A percentile compares a stretch with the other conserved stretches of the same genome.
Evolutionary conservation across 805 yeast genomes (phyloP).

Genomic region (Limtongia smithiae): DNA sequence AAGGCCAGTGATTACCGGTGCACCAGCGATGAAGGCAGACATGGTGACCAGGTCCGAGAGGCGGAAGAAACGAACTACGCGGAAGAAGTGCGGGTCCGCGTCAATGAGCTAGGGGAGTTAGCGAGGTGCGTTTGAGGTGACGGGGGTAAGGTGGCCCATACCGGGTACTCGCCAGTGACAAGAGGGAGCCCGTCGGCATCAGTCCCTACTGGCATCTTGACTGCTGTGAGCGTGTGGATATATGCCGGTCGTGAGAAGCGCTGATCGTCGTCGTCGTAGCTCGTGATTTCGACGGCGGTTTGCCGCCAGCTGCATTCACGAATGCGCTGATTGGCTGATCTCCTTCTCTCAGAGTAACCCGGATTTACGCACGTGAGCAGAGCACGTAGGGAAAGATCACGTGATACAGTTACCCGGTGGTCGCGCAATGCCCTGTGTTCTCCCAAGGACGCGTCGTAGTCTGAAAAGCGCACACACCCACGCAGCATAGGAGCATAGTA

Average conservation of each 20-base stretch:
- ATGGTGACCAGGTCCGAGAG: conserved; percentile 56
- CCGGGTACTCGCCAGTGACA: background rate
- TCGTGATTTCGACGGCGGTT: no score
- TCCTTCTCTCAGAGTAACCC: no score
- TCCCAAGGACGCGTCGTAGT: no score
- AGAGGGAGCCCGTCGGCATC: background rate
- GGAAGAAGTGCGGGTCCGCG: conserved; percentile 68
- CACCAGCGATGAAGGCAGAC: conserved; percentile 48
- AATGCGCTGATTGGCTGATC: no score
- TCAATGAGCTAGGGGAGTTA: conserved; percentile 51
- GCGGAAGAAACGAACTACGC: conserved; percentile 72
- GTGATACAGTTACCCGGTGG: no score
- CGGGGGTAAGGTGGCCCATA: background rate
- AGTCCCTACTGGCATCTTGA: no score
- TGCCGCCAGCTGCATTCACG: no score
- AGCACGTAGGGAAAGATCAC: no score
- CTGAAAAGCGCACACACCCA: no score
- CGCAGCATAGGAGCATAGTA: background rate
- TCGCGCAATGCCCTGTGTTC: no score
- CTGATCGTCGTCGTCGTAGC: background rate
- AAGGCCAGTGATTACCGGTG: conserved; percentile 46
- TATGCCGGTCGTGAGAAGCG: background rate
- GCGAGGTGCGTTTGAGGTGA: background rate
- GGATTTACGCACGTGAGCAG: no score
- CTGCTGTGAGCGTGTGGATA: background rate